Conservation (phyloP, 352 stramenopile species). For the Phytophthora tubulina region DNA sequence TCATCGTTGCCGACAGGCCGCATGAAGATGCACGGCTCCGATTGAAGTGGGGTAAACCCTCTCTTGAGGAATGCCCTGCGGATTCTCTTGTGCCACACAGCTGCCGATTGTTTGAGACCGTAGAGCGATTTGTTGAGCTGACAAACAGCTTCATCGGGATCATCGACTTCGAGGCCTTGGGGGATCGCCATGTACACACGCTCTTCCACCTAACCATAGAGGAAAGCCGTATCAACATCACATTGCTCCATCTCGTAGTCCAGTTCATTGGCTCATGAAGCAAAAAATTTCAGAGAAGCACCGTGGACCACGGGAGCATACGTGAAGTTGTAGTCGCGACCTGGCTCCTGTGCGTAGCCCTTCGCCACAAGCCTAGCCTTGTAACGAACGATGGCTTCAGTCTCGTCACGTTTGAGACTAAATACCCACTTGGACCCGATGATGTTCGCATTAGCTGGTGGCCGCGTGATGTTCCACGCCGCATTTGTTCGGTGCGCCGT, state of each 20-base stretch:
- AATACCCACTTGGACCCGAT: constrained; percentile 5
- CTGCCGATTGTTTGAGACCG: constrained; percentile 46
- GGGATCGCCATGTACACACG: constrained; percentile 29
- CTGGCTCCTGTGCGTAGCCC: not conserved
- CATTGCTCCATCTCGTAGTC: constrained; percentile 29
- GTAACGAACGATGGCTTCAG: not conserved
- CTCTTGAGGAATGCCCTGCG: constrained; percentile 1
- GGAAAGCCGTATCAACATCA: constrained; percentile 42
- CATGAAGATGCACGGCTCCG: constrained; percentile 8
- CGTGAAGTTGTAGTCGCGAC: constrained; percentile 4
- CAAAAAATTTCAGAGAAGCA: not conserved
- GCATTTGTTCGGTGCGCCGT: not conserved
- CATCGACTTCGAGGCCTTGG: constrained; percentile 8
- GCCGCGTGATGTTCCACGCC: not conserved
- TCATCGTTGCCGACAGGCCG: too few species aligned
- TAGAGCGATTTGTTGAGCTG: constrained; percentile 36
- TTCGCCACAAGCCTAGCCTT: not conserved
- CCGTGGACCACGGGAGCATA: constrained; percentile 4
- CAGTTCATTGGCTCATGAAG: not conserved
- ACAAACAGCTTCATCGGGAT: constrained; percentile 25
- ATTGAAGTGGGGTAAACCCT: constrained; percentile 1
- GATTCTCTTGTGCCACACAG: constrained; percentile 40
- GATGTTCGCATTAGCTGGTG: not conserved
- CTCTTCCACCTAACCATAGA: constrained; percentile 29
- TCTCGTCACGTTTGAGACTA: not conserved